These are phyloP conservation scores for Eutrema yunnanense DNA, from an alignment of 345 rosid species.

Conservation along the genomic window DNA sequence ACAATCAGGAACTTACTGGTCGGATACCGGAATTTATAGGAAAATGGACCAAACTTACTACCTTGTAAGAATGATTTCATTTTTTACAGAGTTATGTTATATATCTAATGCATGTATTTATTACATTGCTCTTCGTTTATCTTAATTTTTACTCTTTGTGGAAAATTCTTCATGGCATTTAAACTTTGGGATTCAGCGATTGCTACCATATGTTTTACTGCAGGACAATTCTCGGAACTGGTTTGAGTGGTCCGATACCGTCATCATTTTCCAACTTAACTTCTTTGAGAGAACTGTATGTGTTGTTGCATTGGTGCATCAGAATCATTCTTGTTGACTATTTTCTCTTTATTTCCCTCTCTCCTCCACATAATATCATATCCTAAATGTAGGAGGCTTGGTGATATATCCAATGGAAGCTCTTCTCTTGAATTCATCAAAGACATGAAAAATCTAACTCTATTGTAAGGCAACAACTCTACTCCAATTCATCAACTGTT, in stretches of 20 bases:
- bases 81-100: not conserved
- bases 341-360: not conserved
- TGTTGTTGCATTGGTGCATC: slow-evolving; percentile 10
- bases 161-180: not conserved
- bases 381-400: slow-evolving; percentile 44
- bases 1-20: slow-evolving; percentile 40
- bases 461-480: slow-evolving; percentile 40
- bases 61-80: slow-evolving; percentile 34
- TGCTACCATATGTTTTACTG: not conserved
- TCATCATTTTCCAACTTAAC: slow-evolving; percentile 44
- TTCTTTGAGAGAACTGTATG: slow-evolving; percentile 51
- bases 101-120: not conserved
- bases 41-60: slow-evolving; percentile 39
- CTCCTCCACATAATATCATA: not conserved
- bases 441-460: slow-evolving; percentile 39
- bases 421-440: slow-evolving; percentile 46
- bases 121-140: not conserved
- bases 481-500: not conserved
- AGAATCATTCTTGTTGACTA: not conserved
- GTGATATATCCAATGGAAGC: slow-evolving; percentile 50
- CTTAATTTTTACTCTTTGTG: not conserved
- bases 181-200: no score
- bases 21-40: slow-evolving; percentile 52
- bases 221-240: slow-evolving; percentile 52
- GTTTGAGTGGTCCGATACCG: slow-evolving; percentile 56